Base-by-base conservation (phyloP, 2,329 filamentous ascomycete genomes). In the Epichloe sibirici region DNA sequence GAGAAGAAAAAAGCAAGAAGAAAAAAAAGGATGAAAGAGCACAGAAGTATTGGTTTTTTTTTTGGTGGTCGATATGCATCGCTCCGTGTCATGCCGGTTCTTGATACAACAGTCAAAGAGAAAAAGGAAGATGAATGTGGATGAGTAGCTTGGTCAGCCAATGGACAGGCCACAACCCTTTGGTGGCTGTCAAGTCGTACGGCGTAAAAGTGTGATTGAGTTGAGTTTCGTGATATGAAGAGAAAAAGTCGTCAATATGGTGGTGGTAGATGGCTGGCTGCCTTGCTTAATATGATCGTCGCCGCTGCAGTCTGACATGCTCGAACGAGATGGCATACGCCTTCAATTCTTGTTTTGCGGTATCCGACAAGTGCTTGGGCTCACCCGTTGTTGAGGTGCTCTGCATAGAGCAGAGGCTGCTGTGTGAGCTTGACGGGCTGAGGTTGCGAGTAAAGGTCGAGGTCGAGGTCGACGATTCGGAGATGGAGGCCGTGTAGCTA, bases 241-340 rank as follows among this genome's bases (percentile, higher is more conserved):
- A 45, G 21, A 44, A 48, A 38, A n/a, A n/a, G 42, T 46, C 46
- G 28, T 38, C 39, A 34, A 31, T 43, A 31, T 38, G 34, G 31
- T 25, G 5, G 5, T 37, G 12, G 17, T 37, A 15, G 28, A 25
- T 7, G 43, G 25, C 12, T 13, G 35, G 8, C 17, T 15, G 34
- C 21, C 12, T 39, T 35, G 17, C 17, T 44, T 75, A 81, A 63
- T 76, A 73, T 34, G 78, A 77, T 71, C 82, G 69, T 62, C 78
- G 71, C 59, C 78, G 76, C 61, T 79, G 76, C 51, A 74, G 65
- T 56, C 87, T 79, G 53, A 86, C 83, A 59, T 90, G 86, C 69
- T 96, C 90, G 66, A 96, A 95, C 2, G 86, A 89, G 64, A 85
- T 87, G 59, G 88, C 87, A 69, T 96, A 96, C 59, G 86, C 85